A percentile compares a stretch with the other conserved stretches of the same genome.
Conservation (phyloP, 352 stramenopile genomes). For the Pythium phragmitis region DNA sequence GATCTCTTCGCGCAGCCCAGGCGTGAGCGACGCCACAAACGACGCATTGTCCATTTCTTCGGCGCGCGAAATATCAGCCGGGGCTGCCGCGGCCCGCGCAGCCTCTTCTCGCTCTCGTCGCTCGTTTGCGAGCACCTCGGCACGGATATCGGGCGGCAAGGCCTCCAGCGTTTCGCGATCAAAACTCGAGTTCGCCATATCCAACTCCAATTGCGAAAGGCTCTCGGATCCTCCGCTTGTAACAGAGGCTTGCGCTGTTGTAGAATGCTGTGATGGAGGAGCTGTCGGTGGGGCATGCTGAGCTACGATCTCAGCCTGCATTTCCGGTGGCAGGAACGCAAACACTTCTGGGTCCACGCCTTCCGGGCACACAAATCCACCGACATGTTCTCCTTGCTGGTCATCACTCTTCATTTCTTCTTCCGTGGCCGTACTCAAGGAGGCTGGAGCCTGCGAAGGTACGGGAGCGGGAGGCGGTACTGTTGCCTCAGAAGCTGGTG, state of each 20-base stretch:
- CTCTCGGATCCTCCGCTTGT: constrained; percentile 39
- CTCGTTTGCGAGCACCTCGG: constrained; percentile 96
- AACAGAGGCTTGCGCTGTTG: not conserved
- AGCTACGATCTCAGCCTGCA: constrained; percentile 95
- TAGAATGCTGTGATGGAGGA: constrained; percentile 21
- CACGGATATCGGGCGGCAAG: constrained; percentile 96
- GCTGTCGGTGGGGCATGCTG: constrained; percentile 51
- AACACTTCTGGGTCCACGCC: constrained; percentile 98
- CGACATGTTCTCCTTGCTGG: constrained; percentile 3
- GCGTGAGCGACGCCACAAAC: constrained; percentile 95
- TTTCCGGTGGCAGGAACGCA: constrained; percentile 92
- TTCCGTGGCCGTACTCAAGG: not conserved
- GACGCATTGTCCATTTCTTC: constrained; percentile 99
- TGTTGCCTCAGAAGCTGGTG: constrained; percentile 19
- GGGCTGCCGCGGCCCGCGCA: constrained; percentile 57
- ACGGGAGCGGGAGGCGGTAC: not conserved
- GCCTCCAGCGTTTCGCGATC: constrained; percentile 96
- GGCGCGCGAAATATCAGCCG: constrained; percentile 93
- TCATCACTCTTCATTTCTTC: constrained; percentile 25
- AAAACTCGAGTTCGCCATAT: constrained; percentile 88
- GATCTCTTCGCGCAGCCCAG: constrained; percentile 96
- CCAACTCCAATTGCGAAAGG: constrained; percentile 78
- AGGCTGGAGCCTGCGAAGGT: not conserved
- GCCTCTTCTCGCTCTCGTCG: constrained; percentile 87
- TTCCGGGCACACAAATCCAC: constrained; percentile 79